Conservation (phyloP, 1,139 yeast genomes). For the Pneumocystis murina region DNA sequence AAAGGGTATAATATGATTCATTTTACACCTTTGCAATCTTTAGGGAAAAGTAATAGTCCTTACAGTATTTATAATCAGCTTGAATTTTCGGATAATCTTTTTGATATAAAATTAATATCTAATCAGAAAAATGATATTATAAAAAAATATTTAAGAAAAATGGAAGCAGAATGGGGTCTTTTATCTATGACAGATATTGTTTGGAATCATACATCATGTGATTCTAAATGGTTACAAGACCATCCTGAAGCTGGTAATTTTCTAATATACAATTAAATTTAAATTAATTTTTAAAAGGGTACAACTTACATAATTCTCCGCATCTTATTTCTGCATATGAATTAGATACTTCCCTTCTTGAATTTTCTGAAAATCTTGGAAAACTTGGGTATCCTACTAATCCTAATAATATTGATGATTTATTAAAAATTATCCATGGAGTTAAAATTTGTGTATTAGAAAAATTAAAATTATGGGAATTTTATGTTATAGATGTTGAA, state of each 20-base stretch:
- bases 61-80: conserved; percentile 83
- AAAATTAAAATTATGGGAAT: conserved; percentile 69
- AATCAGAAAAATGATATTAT: conserved; percentile 29
- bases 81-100: conserved; percentile 51
- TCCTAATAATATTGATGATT: conserved; percentile 37
- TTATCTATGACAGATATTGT: conserved; percentile 82
- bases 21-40: conserved; percentile 78
- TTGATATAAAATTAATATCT: conserved; percentile 23
- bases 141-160: conserved; percentile 30
- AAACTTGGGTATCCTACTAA: conserved; percentile 46
- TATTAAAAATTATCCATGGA: conserved; percentile 48
- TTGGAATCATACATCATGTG: conserved; percentile 85
- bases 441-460: conserved; percentile 52
- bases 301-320: conserved; percentile 75
- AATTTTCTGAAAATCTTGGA: conserved; percentile 43
- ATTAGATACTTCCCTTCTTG: conserved; percentile 51
- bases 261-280: not conserved
- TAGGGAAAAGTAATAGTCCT: conserved; percentile 86
- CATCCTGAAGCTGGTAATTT: conserved; percentile 60
- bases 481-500: conserved; percentile 50
- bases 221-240: conserved; percentile 68
- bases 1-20: conserved; percentile 93
- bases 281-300: conserved; percentile 27
- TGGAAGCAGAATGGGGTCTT: conserved; percentile 45
- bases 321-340: conserved; percentile 75